Evolutionary conservation across 345 rosid genomes (phyloP), one percentile per base, ranked within the genome.

Genomic region (Gossypium herbaceum): DNA sequence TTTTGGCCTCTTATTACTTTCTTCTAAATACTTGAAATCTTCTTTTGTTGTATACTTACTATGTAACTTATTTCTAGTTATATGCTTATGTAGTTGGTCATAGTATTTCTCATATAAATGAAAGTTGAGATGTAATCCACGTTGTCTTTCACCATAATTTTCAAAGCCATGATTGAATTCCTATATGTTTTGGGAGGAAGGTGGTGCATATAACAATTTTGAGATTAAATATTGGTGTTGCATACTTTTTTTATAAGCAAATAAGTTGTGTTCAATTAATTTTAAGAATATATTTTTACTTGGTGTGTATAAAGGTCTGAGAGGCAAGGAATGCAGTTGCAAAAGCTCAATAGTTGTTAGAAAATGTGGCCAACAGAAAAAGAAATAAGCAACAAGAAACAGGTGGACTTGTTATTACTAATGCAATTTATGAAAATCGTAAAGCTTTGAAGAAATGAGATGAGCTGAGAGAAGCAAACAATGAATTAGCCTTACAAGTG

Each of bases 291-390:
- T 12, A 16, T 78, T 41, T 4, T 72, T 29, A 24, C 67, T 25
- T 64, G 2, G 20, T 72, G 60, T 19, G 57, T 73, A 39, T 77
- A 59, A 77, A 95, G 99, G 99, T 92, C 52, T 81, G 13, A 76
- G 94, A 88, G 78, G 90, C 97, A 78, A 90, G 83, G 82, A 82
- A 79, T 2, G 82, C 87, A n/a, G 97, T 97, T 39, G 87, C 87
- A 87, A 96, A 88, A 78, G 92, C 95, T 52, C 95, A 93, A 80
- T 89, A 82, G 74, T 82, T 93, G 74, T 82, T 93, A 77, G 87
- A 89, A 81, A 86, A 70, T 77, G 97, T 96, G 75, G 91, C 97
- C 59, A 87, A 84, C 19, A 87, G 98, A 79, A 96, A 96, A 89
- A 86, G 72, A 81, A 89, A 80, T 75, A 81, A 83, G 76, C 98